Base-by-base conservation (phyloP, 352 stramenopile species). In the Phytophthora ohioensis region DNA sequence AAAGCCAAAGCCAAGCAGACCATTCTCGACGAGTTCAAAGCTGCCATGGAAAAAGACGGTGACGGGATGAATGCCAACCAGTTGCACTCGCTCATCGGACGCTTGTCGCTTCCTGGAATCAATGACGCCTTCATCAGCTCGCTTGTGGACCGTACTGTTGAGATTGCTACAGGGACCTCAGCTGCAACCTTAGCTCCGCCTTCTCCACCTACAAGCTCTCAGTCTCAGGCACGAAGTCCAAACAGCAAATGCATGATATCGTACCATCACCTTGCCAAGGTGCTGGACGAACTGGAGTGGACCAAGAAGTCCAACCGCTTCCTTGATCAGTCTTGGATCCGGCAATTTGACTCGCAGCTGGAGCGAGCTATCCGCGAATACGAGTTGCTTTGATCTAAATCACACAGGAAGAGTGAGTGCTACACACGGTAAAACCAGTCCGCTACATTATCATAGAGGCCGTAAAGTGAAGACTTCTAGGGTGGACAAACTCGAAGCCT, bases 341-440 rank as follows among this genome's bases (percentile, higher is more conserved):
- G 73, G 12, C 89, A 94, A 57, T 96, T 94, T 51, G 87, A 96
- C 62, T 84, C 82, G 48, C 89, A 96, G 47, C 71, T 96, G 51
- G 87, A 96, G 47, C 79, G 82, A 21, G 84, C 85, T 1, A 75
- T 80, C 35, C 85, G 85, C 11, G 87, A 93, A 42, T 93, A 89
- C 51, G 84, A 93, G 43, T 59, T 92, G 46, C 67, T 94, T 36
- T 93, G 59, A 75, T 35, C 8, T 27, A 51, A 27, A 49, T 46
- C 56, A 43, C 56, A 57, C 46, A 17, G 59, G 56, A 5, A n/a
- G 45, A 48, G 41, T 36, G 30, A 52, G 34, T 45, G 71, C 36
- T 64, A 43, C 27, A 68, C 43, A 63, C 56, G 49, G 47, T 72
- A 62, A 70, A 76, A 71, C 55, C 42, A 66, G 53, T 69, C 58